A percentile compares a stretch with the other conserved stretches of the same genome.
These are phyloP conservation scores for Cyberlindnera americana DNA, from an alignment of 805 yeast species.

Conservation along the genomic window DNA sequence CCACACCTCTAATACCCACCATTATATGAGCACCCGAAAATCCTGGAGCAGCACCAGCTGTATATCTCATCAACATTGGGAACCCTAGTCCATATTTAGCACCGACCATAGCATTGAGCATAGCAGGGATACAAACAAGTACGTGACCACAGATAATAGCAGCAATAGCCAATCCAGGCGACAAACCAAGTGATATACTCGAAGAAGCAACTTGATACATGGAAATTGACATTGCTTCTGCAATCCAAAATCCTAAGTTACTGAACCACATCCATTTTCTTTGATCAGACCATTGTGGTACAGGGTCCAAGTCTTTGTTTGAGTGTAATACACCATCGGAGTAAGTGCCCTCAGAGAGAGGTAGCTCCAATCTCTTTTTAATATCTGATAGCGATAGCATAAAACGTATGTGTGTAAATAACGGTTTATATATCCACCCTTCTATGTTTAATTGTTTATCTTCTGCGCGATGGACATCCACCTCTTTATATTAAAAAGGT, in stretches of 20 bases:
- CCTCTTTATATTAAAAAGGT: too few species aligned
- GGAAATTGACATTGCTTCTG: conserved; percentile 74
- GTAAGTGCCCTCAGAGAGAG: conserved; percentile 20
- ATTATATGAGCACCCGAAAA: conserved; percentile 31
- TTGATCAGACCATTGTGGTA: conserved; percentile 54
- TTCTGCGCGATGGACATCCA: too few species aligned
- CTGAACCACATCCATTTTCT: conserved; percentile 65
- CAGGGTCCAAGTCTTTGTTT: conserved; percentile 66
- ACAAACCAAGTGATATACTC: conserved; percentile 58
- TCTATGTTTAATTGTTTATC: too few species aligned
- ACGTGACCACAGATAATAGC: conserved; percentile 28
- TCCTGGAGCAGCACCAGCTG: conserved; percentile 35
- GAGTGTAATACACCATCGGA: conserved; percentile 37
- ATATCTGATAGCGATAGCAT: conserved; percentile 6
- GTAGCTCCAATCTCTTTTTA: conserved; percentile 16
- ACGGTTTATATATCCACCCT: too few species aligned
- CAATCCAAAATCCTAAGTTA: conserved; percentile 53
- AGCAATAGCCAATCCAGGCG: conserved; percentile 47
- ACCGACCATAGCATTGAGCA: conserved; percentile 27
- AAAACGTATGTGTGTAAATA: too few species aligned
- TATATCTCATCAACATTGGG: conserved; percentile 32
- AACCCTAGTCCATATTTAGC: conserved; percentile 35
- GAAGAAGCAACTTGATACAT: conserved; percentile 80
- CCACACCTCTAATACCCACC: conserved; percentile 32
- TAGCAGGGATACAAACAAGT: conserved; percentile 25